A percentile compares a stretch with the other conserved stretches of the same genome.
Evolutionary conservation across 495 filamentous ascomycete genomes (phyloP).

Genomic region (Usnea hakonensis): DNA sequence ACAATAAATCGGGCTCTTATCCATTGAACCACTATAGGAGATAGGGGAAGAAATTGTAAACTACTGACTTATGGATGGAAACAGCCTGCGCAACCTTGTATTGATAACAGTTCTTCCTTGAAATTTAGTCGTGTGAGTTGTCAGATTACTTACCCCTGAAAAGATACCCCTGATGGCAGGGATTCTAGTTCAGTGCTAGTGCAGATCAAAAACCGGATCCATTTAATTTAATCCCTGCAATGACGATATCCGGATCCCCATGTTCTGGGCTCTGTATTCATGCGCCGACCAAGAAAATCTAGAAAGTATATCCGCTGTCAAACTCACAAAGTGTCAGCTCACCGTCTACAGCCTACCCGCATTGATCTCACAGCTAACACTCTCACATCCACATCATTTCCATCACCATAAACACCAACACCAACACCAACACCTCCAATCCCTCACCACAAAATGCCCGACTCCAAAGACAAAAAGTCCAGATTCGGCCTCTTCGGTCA

Average conservation of each 20-base stretch:
- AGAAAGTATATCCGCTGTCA: background rate
- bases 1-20: no score
- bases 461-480: conserved; percentile 14
- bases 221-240: no score
- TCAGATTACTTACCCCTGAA: no score
- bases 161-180: background rate
- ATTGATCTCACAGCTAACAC: background rate
- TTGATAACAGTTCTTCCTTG: no score
- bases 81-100: no score
- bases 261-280: no score
- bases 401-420: no score
- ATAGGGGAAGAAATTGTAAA: no score
- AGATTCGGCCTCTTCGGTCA: conserved; percentile 14
- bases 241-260: conserved; percentile 3
- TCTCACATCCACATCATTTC: background rate
- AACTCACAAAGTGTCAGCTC: no score
- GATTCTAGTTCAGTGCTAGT: background rate
- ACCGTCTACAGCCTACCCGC: background rate
- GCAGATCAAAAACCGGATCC: background rate
- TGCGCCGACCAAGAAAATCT: background rate
- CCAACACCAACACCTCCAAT: background rate
- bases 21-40: no score
- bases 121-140: no score
- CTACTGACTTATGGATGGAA: no score
- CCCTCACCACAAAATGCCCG: conserved; percentile 1